Base-by-base conservation (phyloP, 1,284 basidiomycete species). In the Ustilago shanxiensis region DNA sequence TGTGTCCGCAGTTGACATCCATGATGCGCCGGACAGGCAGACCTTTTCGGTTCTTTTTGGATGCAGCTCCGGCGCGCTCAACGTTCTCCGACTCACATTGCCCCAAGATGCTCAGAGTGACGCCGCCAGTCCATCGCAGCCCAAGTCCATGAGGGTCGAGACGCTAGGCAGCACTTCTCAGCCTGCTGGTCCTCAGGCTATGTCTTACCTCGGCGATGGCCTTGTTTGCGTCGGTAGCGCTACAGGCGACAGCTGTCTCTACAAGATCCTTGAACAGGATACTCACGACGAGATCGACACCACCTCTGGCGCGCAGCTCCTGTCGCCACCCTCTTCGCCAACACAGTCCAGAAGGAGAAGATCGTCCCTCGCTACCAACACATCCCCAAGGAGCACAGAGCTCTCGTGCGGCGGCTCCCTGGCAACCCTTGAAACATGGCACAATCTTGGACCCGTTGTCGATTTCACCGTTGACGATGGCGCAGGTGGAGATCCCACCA, bases 401-500 rank as follows among this genome's bases (percentile, higher is more conserved):
- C 64, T 76, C 3, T 29, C 57, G 9, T 35, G 33, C 7, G 73
- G 50, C 3, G 65, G 59, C 24, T 35, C 60, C 2, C 50, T 75
- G 11, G 29, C 41, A 22, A 29, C 56, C n/a, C 41, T 82, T 14
- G 64, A 79, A 33, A 56, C 44, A 6, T 82, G 80, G 82, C 63
- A 72, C 31, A 79, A 73, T 80, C 89, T 98, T 56, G 95, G 93
- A 0, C 96, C 96, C 0, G 92, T 98, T 44, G 87, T 92, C 72
- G 96, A 98, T 85, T 93, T 95, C 31, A 86, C 93, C 1, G 92
- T 92, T 7, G 92, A 95, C 83, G 88, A 89, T 3, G 93, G 94
- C 57, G 89, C 90, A 0, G 92, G 90, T 65, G 79, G 72, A 13
- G 55, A 67, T 14, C 58, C 44, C 22, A 60, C 76, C 53, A 60